Percentiles rank a stretch among this genome's conserved stretches.
Evolutionary conservation across 208 protist genomes (phyloP).

Genomic region (Strigomonas galati): DNA sequence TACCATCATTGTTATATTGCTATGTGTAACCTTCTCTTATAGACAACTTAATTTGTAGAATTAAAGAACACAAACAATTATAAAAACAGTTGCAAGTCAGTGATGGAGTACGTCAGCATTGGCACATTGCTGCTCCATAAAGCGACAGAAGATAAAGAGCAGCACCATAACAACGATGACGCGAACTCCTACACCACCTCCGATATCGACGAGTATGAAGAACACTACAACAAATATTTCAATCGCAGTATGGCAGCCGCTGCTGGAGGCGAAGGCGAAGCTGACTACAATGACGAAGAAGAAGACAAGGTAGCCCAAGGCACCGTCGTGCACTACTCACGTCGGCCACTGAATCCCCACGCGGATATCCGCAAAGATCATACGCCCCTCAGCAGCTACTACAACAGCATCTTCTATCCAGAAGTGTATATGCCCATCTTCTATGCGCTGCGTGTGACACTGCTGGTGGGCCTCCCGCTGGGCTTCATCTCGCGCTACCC

Average conservation of each 20-base stretch:
- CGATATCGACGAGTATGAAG: not conserved
- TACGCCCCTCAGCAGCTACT: slow-evolving; percentile 15
- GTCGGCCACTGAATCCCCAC: not conserved
- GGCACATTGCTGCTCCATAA: not conserved
- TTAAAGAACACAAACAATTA: not conserved
- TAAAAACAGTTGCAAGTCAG: not conserved
- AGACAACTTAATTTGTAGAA: not conserved
- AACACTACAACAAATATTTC: not conserved
- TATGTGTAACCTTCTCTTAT: not conserved
- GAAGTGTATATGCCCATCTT: slow-evolving; percentile 45
- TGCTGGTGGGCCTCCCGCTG: slow-evolving; percentile 43
- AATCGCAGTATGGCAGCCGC: no score
- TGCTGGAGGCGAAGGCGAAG: no score
- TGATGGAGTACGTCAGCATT: slow-evolving; percentile 7
- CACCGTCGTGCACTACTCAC: not conserved
- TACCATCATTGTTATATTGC: not conserved
- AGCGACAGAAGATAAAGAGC: no score
- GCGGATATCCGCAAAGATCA: slow-evolving; percentile 15
- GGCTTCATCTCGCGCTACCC: slow-evolving; percentile 30
- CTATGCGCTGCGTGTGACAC: slow-evolving; percentile 46
- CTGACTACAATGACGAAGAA: no score
- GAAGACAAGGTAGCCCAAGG: not conserved
- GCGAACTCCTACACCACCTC: no score
- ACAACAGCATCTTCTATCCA: slow-evolving; percentile 25
- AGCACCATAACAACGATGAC: no score